phyloP scores from a whole-genome alignment of 371 early-diverging fungal genomes.

The Apophysomyces ossiformis region DNA sequence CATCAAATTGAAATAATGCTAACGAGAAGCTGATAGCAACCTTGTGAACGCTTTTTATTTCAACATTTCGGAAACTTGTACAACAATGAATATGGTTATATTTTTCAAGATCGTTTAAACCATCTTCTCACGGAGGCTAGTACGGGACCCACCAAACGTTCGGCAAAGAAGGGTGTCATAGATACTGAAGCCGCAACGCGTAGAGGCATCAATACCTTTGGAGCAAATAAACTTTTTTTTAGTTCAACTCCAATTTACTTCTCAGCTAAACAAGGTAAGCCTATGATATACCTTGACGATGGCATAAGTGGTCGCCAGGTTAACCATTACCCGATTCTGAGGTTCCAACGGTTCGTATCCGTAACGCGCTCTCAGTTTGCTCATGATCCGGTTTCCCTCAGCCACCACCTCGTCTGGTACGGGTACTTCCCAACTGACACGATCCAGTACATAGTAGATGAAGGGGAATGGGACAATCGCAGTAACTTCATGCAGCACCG shows the following conservation, averaged over 20 bases:
- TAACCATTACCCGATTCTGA: constrained; percentile 64
- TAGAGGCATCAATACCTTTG: constrained; percentile 63
- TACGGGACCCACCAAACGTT: constrained; percentile 38
- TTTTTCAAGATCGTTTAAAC: constrained; percentile 1
- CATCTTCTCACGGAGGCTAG: constrained; percentile 14
- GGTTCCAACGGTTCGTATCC: constrained; percentile 54
- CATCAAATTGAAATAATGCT: neutral
- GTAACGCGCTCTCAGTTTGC: constrained; percentile 58
- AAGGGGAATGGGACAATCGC: constrained; percentile 83
- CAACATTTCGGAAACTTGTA: neutral
- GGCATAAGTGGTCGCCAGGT: constrained; percentile 82
- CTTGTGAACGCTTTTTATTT: neutral
- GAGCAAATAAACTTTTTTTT: neutral
- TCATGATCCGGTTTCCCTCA: constrained; percentile 72
- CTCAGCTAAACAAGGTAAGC: too few species aligned
- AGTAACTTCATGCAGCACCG: constrained; percentile 87
- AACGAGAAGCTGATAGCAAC: neutral
- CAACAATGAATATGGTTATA: neutral
- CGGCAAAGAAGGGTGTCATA: constrained; percentile 77
- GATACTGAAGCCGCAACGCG: constrained; percentile 67
- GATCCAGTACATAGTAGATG: constrained; percentile 69
- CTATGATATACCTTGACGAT: constrained; percentile 69
- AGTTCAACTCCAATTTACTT: too few species aligned
- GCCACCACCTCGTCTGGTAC: constrained; percentile 65
- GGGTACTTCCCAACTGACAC: constrained; percentile 61